Evolutionary conservation across 2,329 filamentous ascomycete genomes (phyloP), one percentile per base, ranked within the genome.

Genomic region (Fusarium pseudocircinatum): DNA sequence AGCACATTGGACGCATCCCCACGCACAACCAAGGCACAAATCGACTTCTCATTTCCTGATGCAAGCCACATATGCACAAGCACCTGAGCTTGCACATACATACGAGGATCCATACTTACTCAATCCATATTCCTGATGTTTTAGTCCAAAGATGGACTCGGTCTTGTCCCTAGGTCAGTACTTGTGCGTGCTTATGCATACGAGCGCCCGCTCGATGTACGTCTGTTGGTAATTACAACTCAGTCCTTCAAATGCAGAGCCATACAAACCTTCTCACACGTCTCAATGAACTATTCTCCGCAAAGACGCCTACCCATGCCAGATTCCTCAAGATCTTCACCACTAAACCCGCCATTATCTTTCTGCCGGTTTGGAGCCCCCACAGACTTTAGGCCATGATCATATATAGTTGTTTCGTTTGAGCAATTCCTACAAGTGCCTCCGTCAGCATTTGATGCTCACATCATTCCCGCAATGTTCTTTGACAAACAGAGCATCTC

Each of bases 1-100:
- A 70, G 49, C 63, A 72, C 24, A 49, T 24, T 57, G 36, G 53
- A 59, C 53, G 57, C 60, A 52, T 53, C 42, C 73, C 53, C 40
- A 65, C 52, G 74, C 73, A 77, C 75, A 78, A 75, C 52, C 36
- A 68, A 69, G 62, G 75, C 73, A 78, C 76, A 78, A 78, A 73
- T 70, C 61, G 59, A 66, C 67, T 67, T 71, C 73, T 78, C 76
- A 78, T 78, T 73, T 78, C 72, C 60, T 61, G 47, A 75, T 77
- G 76, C 74, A 78, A 74, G 75, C 75, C 75, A 76, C 72, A 64
- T 56, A 74, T 67, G 71, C 72, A 74, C 72, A 65, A 73, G 63
- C 63, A 72, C 53, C 43, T 46, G 53, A 56, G 54, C 61, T 73
- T 43, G 42, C 46, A 65, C 63, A 68, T 56, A 61, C 67, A 67